Percentiles rank a stretch among this genome's conserved stretches.
These are phyloP conservation scores for Zygnema circumcarinatum DNA, from an alignment of 139 green algal genomes.

Conservation along the genomic window DNA sequence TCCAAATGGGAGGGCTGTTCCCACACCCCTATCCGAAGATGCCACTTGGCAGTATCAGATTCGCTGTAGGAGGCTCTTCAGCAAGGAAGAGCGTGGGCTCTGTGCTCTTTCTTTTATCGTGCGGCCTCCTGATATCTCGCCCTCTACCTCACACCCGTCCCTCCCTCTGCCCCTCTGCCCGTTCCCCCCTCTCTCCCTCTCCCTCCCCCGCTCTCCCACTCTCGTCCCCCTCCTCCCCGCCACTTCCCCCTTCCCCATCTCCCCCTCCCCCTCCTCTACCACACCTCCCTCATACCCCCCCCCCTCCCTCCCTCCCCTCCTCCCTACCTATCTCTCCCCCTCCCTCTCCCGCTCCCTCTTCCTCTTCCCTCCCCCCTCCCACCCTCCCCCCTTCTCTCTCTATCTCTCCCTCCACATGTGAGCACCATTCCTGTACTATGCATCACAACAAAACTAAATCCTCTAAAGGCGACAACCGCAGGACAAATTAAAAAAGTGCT, in stretches of 20 bases:
- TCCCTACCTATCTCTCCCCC: neutral
- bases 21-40: neutral
- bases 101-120: neutral
- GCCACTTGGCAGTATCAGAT: neutral
- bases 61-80: slow-evolving; percentile 10
- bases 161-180: neutral
- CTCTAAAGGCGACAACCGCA: neutral
- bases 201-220: neutral
- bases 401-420: no score
- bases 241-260: neutral
- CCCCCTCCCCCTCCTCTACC: neutral
- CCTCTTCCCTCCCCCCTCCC: no score
- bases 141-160: neutral
- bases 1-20: neutral
- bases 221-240: neutral
- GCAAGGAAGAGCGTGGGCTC: neutral
- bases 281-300: neutral
- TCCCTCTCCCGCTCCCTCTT: no score
- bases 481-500: neutral
- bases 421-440: no score
- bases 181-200: neutral
- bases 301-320: neutral
- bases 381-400: no score
- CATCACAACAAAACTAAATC: no score
- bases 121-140: neutral